Conservation (phyloP, 176 grass and related monocot genomes). For the Carex scoparia region DNA sequence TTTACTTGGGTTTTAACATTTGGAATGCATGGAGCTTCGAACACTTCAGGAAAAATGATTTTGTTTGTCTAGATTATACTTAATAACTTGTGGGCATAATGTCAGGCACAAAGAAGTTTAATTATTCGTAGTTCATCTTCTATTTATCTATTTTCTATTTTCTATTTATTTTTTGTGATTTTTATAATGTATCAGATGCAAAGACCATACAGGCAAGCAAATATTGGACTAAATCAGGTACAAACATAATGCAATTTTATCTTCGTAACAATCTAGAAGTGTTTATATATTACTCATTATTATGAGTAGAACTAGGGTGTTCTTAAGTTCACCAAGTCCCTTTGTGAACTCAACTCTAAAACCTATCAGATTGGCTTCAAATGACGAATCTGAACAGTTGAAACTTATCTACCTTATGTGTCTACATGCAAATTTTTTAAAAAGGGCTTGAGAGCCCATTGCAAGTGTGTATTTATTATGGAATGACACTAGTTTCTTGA, state of each 20-base stretch:
- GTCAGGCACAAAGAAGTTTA: background rate
- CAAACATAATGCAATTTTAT: background rate
- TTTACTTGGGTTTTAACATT: background rate
- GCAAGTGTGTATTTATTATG: background rate
- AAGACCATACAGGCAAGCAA: background rate
- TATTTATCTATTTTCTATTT: background rate
- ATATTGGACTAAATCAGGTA: background rate
- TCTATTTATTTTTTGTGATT: background rate
- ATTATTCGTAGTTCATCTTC: background rate
- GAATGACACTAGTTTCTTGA: background rate
- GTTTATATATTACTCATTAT: no score
- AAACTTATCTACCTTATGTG: no score
- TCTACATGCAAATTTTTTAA: no score
- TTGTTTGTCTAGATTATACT: background rate
- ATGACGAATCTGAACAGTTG: no score
- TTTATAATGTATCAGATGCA: conserved; percentile 15
- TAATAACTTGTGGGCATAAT: background rate
- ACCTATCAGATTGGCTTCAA: no score
- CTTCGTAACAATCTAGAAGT: background rate
- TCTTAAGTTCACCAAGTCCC: no score
- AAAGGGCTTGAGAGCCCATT: no score
- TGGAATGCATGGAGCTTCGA: background rate
- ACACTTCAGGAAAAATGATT: background rate
- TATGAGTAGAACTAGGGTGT: no score
- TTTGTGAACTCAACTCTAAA: no score